phyloP scores from a whole-genome alignment of 2,329 filamentous ascomycete species.

The Aspergillus ibericus region DNA sequence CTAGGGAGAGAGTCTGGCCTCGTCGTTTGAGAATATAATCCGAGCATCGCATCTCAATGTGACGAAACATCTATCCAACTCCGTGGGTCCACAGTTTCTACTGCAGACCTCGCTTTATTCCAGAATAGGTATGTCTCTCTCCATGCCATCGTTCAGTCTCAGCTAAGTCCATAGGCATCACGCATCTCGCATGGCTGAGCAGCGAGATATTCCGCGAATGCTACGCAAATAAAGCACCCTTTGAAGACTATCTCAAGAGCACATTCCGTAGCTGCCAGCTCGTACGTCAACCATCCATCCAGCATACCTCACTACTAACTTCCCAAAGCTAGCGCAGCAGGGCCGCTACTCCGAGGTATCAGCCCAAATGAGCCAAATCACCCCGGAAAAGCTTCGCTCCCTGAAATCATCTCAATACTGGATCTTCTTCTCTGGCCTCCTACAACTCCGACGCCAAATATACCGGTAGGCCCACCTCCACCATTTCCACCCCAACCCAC shows the following conservation, averaged over 20 bases:
- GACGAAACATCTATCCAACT: conserved; percentile 70
- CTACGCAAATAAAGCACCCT: conserved; percentile 62
- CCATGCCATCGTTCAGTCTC: not conserved
- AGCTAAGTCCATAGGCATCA: conserved; percentile 46
- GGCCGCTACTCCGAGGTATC: conserved; percentile 72
- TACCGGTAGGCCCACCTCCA: conserved; percentile 35
- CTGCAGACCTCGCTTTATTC: conserved; percentile 73
- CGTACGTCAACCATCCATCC: conserved; percentile 31
- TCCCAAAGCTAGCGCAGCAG: conserved; percentile 54
- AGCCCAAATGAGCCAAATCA: conserved; percentile 58
- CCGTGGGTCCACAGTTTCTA: conserved; percentile 72
- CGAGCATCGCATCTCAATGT: conserved; percentile 79
- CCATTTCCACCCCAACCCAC: not conserved
- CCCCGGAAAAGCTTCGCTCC: conserved; percentile 64
- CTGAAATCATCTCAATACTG: conserved; percentile 71
- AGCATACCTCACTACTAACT: conserved; percentile 1
- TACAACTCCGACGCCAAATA: conserved; percentile 45
- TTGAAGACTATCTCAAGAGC: conserved; percentile 78
- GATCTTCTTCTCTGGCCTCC: conserved; percentile 43
- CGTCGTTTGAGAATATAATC: conserved; percentile 74
- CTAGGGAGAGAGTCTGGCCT: conserved; percentile 58
- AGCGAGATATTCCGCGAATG: conserved; percentile 74
- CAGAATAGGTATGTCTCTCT: conserved; percentile 61
- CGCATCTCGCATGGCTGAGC: conserved; percentile 56
- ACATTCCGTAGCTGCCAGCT: conserved; percentile 69